phyloP scores from a whole-genome alignment of 78 protist species.

The Neovahlkampfia damariscottae region DNA sequence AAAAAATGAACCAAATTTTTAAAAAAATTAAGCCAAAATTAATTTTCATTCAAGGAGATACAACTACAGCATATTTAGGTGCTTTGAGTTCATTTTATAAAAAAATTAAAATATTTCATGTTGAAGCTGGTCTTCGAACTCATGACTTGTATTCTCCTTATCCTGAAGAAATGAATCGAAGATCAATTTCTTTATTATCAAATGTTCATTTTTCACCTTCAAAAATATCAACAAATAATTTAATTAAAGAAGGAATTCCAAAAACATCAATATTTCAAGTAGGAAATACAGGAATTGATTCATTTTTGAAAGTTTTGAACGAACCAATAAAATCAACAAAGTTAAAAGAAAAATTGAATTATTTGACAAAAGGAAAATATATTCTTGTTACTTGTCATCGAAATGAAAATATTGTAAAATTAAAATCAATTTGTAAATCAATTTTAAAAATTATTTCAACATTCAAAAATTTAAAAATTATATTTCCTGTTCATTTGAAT shows the following conservation, averaged over 20 bases:
- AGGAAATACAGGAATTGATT: slow-evolving; percentile 11
- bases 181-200: neutral
- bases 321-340: neutral
- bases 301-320: neutral
- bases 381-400: slow-evolving; percentile 2
- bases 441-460: neutral
- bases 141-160: neutral
- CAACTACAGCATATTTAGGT: neutral
- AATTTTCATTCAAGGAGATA: slow-evolving; percentile 13
- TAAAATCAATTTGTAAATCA: neutral
- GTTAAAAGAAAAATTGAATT: too few relatives aligned
- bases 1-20: neutral
- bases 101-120: neutral
- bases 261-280: neutral
- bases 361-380: neutral
- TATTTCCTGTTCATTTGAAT: neutral
- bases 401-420: neutral
- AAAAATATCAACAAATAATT: neutral
- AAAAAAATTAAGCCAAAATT: neutral
- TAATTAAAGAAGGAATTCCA: neutral
- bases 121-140: slow-evolving; percentile 19
- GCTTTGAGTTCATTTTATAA: neutral
- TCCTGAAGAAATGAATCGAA: slow-evolving; percentile 18
- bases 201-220: neutral
- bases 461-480: neutral